A percentile compares a stretch with the other conserved stretches of the same genome.
phyloP scores from a whole-genome alignment of 345 rosid species.

The Noccaea caerulescens region DNA sequence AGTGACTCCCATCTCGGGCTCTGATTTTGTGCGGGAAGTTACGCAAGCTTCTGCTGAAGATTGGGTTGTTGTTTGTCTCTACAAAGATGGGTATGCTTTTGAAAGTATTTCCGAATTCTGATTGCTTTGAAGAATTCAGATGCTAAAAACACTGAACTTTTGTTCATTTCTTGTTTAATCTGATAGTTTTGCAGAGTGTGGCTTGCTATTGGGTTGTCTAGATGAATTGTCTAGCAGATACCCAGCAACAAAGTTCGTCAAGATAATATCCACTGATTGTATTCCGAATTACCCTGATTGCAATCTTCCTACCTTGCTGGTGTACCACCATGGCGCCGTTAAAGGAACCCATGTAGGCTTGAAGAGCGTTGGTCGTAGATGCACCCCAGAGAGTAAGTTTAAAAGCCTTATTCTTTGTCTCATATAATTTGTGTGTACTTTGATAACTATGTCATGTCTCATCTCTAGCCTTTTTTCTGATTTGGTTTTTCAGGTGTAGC shows the following conservation, averaged over 20 bases:
- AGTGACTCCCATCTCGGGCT: constrained; percentile 83
- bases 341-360: constrained; percentile 91
- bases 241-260: constrained; percentile 93
- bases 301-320: constrained; percentile 88
- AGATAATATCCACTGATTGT: constrained; percentile 94
- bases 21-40: constrained; percentile 89
- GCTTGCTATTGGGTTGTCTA: constrained; percentile 71
- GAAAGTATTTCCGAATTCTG: background rate
- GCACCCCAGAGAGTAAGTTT: constrained; percentile 86
- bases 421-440: constrained; percentile 19
- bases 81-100: constrained; percentile 83
- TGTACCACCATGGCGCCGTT: constrained; percentile 83
- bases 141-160: constrained; percentile 11
- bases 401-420: background rate
- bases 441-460: background rate
- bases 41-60: constrained; percentile 90
- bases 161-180: constrained; percentile 18
- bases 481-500: constrained; percentile 71
- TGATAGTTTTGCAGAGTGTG: constrained; percentile 72
- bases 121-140: background rate
- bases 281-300: constrained; percentile 91
- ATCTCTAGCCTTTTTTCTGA: constrained; percentile 1
- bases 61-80: constrained; percentile 93
- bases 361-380: constrained; percentile 80
- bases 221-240: constrained; percentile 84